These are phyloP conservation scores for Hibiscus trionum DNA, from an alignment of 345 rosid species.

Conservation along the genomic window DNA sequence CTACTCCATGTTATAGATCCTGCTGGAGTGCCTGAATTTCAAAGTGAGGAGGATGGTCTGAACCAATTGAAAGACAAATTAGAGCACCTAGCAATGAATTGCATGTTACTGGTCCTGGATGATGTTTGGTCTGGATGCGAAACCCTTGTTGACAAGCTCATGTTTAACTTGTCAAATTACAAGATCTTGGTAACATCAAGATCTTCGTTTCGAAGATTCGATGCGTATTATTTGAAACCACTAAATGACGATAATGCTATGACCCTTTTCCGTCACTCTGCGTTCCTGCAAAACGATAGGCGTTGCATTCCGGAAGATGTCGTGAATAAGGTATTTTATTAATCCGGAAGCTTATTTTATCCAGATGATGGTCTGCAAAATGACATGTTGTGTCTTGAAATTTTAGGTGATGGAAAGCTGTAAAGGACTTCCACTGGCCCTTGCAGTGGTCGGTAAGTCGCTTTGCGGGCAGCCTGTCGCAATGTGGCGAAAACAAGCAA, in stretches of 20 bases:
- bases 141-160: conserved; percentile 24
- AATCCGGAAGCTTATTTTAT: too few species aligned
- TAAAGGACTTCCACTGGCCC: conserved; percentile 50
- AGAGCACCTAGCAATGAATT: conserved; percentile 6
- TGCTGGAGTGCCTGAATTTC: not conserved
- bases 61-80: conserved; percentile 19
- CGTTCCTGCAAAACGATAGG: conserved; percentile 2
- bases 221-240: conserved; percentile 24
- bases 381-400: not conserved
- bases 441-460: conserved; percentile 43
- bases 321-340: conserved; percentile 24
- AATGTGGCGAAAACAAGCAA: conserved; percentile 28
- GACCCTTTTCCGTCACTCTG: conserved; percentile 33
- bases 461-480: conserved; percentile 25
- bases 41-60: conserved; percentile 24
- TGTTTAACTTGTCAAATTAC: conserved; percentile 16
- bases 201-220: conserved; percentile 31
- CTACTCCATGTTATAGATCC: conserved; percentile 21
- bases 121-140: conserved; percentile 54
- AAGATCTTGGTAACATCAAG: conserved; percentile 67
- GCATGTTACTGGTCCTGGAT: conserved; percentile 57
- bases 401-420: conserved; percentile 47
- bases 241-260: conserved; percentile 28
- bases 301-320: conserved; percentile 16
- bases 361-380: not conserved